Conservation (phyloP, 2,329 filamentous ascomycete species). For the Pseudogymnoascus sp. region DNA sequence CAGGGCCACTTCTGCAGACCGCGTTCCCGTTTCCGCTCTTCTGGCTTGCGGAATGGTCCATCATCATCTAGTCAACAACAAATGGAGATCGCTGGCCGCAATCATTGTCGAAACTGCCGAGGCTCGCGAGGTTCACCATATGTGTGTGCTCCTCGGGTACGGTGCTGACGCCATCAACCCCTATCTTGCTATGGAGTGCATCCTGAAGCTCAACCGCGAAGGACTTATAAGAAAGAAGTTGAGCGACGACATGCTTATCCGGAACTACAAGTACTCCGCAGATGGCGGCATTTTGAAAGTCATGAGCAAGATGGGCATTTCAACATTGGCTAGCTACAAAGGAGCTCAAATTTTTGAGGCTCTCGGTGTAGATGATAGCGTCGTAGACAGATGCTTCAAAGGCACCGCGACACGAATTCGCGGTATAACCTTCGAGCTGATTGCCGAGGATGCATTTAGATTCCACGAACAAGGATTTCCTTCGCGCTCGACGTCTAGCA, state of each 20-base stretch:
- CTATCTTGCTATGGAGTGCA: conserved; percentile 92
- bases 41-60: conserved; percentile 90
- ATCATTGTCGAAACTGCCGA: conserved; percentile 88
- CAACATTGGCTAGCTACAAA: conserved; percentile 92
- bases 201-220: conserved; percentile 92
- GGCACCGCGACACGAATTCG: conserved; percentile 91
- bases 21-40: conserved; percentile 77
- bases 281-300: conserved; percentile 96
- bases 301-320: conserved; percentile 99
- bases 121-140: conserved; percentile 94
- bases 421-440: conserved; percentile 86
- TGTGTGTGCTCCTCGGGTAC: conserved; percentile 96
- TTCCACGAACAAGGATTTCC: conserved; percentile 93
- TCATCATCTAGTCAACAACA: conserved; percentile 90
- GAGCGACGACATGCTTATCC: conserved; percentile 71
- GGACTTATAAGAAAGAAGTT: conserved; percentile 87
- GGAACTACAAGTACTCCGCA: conserved; percentile 94
- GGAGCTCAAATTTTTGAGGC: conserved; percentile 97
- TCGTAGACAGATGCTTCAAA: conserved; percentile 90
- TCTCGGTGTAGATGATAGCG: conserved; percentile 82
- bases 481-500: conserved; percentile 64
- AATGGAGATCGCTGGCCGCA: conserved; percentile 85
- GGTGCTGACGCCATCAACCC: conserved; percentile 92
- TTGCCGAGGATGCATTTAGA: conserved; percentile 88
- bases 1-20: conserved; percentile 72